A percentile compares a stretch with the other conserved stretches of the same genome.
These are phyloP conservation scores for Ricinus communis DNA, from an alignment of 345 rosid genomes.

Conservation along the genomic window DNA sequence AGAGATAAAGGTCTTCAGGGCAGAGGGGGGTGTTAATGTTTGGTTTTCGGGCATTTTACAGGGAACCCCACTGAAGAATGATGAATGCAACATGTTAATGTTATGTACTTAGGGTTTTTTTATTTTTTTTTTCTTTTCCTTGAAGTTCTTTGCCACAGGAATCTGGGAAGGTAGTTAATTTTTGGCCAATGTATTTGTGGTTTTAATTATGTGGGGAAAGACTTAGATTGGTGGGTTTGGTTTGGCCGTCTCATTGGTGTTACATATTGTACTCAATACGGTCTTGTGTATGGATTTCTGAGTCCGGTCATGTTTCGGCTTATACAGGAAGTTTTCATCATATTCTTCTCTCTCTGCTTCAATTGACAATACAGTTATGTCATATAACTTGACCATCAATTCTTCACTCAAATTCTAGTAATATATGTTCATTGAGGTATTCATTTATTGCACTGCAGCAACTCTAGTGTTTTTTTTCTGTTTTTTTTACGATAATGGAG, in stretches of 20 bases:
- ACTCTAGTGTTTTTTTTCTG: too few relatives aligned
- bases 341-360: slow-evolving; percentile 5
- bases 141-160: slow-evolving; percentile 18
- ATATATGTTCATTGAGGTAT: too few relatives aligned
- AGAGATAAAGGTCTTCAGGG: slow-evolving; percentile 19
- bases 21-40: slow-evolving; percentile 9
- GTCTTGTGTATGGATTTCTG: slow-evolving; percentile 38
- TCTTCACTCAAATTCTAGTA: too few relatives aligned
- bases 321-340: slow-evolving; percentile 25
- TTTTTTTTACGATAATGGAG: too few relatives aligned
- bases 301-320: slow-evolving; percentile 32
- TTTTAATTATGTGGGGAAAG: slow-evolving; percentile 22
- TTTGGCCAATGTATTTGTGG: slow-evolving; percentile 24
- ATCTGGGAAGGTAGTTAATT: slow-evolving; percentile 35
- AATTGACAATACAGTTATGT: too few relatives aligned
- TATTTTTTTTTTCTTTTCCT: neutral
- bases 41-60: slow-evolving; percentile 6
- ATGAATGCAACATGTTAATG: slow-evolving; percentile 27
- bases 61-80: slow-evolving; percentile 17
- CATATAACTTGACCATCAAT: too few relatives aligned
- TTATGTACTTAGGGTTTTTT: slow-evolving; percentile 35
- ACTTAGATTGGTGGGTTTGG: slow-evolving; percentile 34
- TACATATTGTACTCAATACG: slow-evolving; percentile 19
- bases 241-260: slow-evolving; percentile 34
- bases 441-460: too few relatives aligned